phyloP scores from a whole-genome alignment of 371 early-diverging fungal species.

The Entomophthora muscae region DNA sequence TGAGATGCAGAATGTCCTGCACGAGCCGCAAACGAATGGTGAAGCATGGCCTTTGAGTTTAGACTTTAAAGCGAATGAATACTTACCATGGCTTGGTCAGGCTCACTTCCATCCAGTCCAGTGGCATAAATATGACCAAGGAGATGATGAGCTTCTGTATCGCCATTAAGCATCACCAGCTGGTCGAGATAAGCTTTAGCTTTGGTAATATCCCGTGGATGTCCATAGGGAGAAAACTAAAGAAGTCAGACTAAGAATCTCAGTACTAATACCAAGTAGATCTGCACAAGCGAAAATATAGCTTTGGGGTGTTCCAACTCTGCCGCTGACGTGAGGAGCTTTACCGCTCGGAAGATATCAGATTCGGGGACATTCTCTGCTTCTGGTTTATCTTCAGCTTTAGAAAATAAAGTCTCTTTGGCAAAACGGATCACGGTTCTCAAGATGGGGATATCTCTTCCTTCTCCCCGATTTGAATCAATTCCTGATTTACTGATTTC shows the following conservation, averaged over 20 bases:
- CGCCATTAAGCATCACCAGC: slow-evolving; percentile 42
- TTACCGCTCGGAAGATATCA: not conserved
- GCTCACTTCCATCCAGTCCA: slow-evolving; percentile 54
- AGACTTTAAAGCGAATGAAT: not conserved
- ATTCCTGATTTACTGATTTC: not conserved
- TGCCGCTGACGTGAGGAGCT: not conserved
- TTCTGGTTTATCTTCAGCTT: not conserved
- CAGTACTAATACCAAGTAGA: not conserved
- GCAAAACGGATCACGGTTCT: not conserved
- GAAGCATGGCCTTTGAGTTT: slow-evolving; percentile 34
- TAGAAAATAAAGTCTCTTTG: not conserved
- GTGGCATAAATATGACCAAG: slow-evolving; percentile 79
- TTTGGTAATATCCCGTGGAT: slow-evolving; percentile 28
- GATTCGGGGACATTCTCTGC: not conserved
- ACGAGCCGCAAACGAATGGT: slow-evolving; percentile 70
- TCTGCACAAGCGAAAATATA: not conserved
- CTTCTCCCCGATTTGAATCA: not conserved
- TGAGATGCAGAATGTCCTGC: slow-evolving; percentile 54
- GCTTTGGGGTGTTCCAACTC: not conserved
- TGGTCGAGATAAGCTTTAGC: slow-evolving; percentile 39
- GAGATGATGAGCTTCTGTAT: slow-evolving; percentile 73
- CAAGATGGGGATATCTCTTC: not conserved
- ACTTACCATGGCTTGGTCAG: slow-evolving; percentile 32
- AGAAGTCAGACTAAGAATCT: not conserved
- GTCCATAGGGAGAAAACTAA: slow-evolving; percentile 18